phyloP scores from a whole-genome alignment of 2,329 filamentous ascomycete genomes.

The Penicillium crustosum region DNA sequence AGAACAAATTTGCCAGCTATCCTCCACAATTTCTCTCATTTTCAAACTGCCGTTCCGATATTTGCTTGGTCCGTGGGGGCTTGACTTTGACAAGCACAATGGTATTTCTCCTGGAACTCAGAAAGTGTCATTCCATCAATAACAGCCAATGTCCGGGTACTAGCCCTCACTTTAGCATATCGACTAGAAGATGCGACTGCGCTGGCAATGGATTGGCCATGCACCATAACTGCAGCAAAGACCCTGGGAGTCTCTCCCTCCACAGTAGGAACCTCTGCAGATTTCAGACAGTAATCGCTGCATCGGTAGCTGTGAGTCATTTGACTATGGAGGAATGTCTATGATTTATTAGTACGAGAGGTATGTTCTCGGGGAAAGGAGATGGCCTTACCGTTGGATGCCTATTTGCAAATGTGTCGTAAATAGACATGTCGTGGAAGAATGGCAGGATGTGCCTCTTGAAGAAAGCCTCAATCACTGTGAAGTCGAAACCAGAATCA shows the following conservation, averaged over 20 bases:
- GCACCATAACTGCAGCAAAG: slow-evolving; percentile 73
- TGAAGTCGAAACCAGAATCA: slow-evolving; percentile 77
- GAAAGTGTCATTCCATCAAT: slow-evolving; percentile 53
- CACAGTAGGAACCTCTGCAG: slow-evolving; percentile 45
- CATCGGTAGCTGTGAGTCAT: slow-evolving; percentile 68
- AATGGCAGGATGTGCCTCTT: slow-evolving; percentile 69
- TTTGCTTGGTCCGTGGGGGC: slow-evolving; percentile 13
- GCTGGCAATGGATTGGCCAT: slow-evolving; percentile 66
- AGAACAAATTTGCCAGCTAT: background rate
- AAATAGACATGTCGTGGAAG: slow-evolving; percentile 82
- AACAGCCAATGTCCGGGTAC: slow-evolving; percentile 39
- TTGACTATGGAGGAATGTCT: slow-evolving; percentile 66
- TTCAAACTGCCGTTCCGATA: slow-evolving; percentile 34
- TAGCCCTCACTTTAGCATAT: slow-evolving; percentile 67
- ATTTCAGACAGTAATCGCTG: slow-evolving; percentile 52
- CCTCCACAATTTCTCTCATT: background rate
- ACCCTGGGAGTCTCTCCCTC: slow-evolving; percentile 54
- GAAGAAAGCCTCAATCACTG: slow-evolving; percentile 74
- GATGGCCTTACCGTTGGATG: slow-evolving; percentile 64
- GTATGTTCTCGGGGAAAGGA: background rate
- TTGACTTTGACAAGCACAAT: slow-evolving; percentile 60
- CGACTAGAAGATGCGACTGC: slow-evolving; percentile 63
- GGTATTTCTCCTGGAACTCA: slow-evolving; percentile 61
- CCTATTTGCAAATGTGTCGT: slow-evolving; percentile 81
- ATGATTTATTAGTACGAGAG: background rate